Conservation (phyloP, 1,139 yeast genomes). For the Diutina mesorugosa region DNA sequence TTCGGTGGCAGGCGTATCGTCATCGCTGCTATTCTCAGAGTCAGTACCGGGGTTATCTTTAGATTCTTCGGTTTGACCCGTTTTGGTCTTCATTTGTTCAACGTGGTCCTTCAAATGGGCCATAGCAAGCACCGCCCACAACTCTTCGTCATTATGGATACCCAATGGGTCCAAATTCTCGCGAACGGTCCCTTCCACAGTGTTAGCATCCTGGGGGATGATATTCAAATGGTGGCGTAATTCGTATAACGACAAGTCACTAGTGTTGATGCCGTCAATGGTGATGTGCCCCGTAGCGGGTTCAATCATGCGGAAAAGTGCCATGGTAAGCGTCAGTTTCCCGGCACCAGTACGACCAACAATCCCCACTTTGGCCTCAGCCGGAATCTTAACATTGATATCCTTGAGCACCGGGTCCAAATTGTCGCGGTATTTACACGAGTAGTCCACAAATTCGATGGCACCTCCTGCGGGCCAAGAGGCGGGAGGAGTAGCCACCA, state of each 20-base stretch:
- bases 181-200: conserved; percentile 49
- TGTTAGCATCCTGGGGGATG: conserved; percentile 62
- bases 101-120: conserved; percentile 37
- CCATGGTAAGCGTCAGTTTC: conserved; percentile 57
- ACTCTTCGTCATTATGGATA: conserved; percentile 34
- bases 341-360: conserved; percentile 89
- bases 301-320: conserved; percentile 63
- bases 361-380: conserved; percentile 63
- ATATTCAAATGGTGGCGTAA: conserved; percentile 44
- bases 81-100: conserved; percentile 16
- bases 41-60: not conserved
- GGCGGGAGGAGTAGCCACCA: conserved; percentile 11
- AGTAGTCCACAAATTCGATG: conserved; percentile 43
- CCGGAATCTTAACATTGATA: conserved; percentile 36
- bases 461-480: conserved; percentile 55
- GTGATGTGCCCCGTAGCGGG: conserved; percentile 21
- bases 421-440: conserved; percentile 51
- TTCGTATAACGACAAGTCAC: conserved; percentile 32
- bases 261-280: conserved; percentile 39
- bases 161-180: conserved; percentile 50
- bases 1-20: not conserved
- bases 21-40: not conserved
- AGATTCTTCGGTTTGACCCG: conserved; percentile 5
- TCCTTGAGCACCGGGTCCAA: conserved; percentile 45
- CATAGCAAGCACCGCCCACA: conserved; percentile 41